Percentiles rank a stretch among this genome's conserved stretches.
These are phyloP conservation scores for Verticillium longisporum DNA, from an alignment of 2,329 filamentous ascomycete species.

Conservation along the genomic window DNA sequence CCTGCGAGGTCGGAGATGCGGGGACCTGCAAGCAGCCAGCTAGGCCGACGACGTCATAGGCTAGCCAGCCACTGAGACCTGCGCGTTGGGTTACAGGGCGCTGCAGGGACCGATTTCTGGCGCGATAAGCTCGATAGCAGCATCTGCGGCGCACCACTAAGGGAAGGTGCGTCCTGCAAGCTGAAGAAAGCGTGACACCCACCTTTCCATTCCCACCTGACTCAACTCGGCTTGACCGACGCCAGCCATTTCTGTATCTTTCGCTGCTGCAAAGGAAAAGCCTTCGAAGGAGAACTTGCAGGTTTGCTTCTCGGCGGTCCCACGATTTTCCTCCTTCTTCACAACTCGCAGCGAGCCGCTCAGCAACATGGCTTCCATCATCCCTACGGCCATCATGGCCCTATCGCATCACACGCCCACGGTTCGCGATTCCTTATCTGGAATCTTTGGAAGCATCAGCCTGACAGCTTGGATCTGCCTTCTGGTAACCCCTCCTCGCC, in stretches of 20 bases:
- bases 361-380: constrained; percentile 23
- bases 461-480: constrained; percentile 95
- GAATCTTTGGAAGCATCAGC: constrained; percentile 87
- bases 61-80: background rate
- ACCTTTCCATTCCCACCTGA: background rate
- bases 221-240: background rate
- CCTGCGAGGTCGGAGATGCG: background rate
- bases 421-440: constrained; percentile 66
- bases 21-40: background rate
- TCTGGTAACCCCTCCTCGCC: constrained; percentile 48
- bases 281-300: background rate
- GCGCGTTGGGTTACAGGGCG: background rate
- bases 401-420: constrained; percentile 20
- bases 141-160: background rate
- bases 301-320: background rate
- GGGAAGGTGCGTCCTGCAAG: background rate
- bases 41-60: background rate
- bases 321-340: background rate
- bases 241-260: background rate
- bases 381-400: constrained; percentile 20
- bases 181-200: background rate
- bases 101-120: background rate
- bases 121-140: background rate
- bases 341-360: background rate
- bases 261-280: background rate